These are phyloP conservation scores for Leptosphaerulina australis DNA, from an alignment of 2,329 filamentous ascomycete species.

Conservation along the genomic window DNA sequence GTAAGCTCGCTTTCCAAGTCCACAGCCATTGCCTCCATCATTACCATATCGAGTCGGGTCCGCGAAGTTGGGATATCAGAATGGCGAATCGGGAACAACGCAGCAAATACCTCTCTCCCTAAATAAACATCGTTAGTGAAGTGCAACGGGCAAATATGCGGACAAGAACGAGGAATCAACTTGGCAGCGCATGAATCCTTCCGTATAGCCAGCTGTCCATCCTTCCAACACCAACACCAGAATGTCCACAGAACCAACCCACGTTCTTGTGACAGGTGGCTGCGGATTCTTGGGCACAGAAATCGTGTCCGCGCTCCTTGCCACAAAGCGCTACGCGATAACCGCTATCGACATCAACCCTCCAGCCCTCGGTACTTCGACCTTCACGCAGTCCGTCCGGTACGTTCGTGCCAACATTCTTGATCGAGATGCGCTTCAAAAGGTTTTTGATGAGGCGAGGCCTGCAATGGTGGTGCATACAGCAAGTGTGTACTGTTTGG, in stretches of 20 bases:
- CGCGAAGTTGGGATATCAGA: not conserved
- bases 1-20: not conserved
- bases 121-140: not conserved
- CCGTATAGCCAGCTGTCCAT: slow-evolving; percentile 1
- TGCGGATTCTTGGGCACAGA: slow-evolving; percentile 55
- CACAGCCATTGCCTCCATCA: not conserved
- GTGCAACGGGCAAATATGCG: slow-evolving; percentile 5
- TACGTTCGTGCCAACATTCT: slow-evolving; percentile 52
- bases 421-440: slow-evolving; percentile 39
- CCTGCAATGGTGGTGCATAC: slow-evolving; percentile 92
- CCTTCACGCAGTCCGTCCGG: slow-evolving; percentile 32
- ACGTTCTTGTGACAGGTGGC: slow-evolving; percentile 56
- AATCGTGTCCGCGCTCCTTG: slow-evolving; percentile 49
- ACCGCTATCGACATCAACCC: slow-evolving; percentile 51
- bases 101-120: not conserved
- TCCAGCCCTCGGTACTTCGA: slow-evolving; percentile 37
- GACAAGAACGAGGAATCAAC: slow-evolving; percentile 19
- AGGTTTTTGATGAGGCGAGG: slow-evolving; percentile 64
- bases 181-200: slow-evolving; percentile 13
- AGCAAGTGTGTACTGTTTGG: slow-evolving; percentile 60
- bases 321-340: slow-evolving; percentile 47
- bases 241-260: slow-evolving; percentile 32
- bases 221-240: not conserved
- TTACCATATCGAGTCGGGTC: not conserved
- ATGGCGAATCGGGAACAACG: not conserved